Conservation (phyloP, 768 basidiomycete genomes). For the Leccinum subtestaceum region DNA sequence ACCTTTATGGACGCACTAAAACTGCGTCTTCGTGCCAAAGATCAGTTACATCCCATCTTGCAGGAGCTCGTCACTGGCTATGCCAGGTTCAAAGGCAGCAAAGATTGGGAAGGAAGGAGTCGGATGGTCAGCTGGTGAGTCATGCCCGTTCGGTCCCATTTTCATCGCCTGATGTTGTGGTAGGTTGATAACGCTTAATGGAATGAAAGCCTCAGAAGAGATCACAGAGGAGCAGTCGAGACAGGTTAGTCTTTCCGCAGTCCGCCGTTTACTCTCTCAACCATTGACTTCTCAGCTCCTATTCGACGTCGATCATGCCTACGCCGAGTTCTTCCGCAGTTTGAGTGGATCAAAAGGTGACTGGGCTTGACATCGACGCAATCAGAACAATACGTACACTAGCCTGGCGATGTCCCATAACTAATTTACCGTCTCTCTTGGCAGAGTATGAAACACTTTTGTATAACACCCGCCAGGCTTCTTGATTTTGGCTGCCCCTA, state of each 20-base stretch:
- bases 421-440: no score
- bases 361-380: conserved; percentile 15
- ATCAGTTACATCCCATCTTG: conserved; percentile 90
- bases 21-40: conserved; percentile 90
- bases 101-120: conserved; percentile 94
- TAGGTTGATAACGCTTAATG: conserved; percentile 95
- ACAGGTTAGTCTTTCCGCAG: conserved; percentile 51
- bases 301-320: conserved; percentile 97
- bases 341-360: conserved; percentile 44
- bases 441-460: neutral
- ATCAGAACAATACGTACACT: neutral
- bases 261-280: neutral
- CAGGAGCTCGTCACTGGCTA: conserved; percentile 94
- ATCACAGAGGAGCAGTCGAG: conserved; percentile 93
- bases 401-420: neutral
- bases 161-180: neutral
- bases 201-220: conserved; percentile 96
- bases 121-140: conserved; percentile 85
- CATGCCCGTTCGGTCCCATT: neutral
- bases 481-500: neutral
- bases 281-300: conserved; percentile 52
- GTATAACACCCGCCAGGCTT: neutral
- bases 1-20: conserved; percentile 99
- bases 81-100: conserved; percentile 90
- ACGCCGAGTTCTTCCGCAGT: conserved; percentile 88